These are phyloP conservation scores for Neurospora cerealis DNA, from an alignment of 495 filamentous ascomycete genomes.

Conservation along the genomic window DNA sequence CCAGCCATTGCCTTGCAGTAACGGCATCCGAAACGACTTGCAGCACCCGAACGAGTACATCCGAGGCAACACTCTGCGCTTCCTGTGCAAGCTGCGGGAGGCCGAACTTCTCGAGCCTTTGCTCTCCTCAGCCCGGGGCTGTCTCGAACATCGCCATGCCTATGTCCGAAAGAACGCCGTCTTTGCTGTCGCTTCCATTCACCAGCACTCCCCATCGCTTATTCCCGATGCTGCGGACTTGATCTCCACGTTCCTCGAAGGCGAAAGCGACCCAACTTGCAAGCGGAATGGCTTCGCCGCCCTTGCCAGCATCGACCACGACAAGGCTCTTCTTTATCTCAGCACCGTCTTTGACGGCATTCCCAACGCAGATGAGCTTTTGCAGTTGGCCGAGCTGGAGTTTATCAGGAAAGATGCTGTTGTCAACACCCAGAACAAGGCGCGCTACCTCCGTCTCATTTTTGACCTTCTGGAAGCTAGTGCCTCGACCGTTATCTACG, in stretches of 20 bases:
- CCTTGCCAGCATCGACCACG: slow-evolving; percentile 80
- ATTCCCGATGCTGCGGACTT: slow-evolving; percentile 96
- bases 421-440: slow-evolving; percentile 89
- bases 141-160: slow-evolving; percentile 89
- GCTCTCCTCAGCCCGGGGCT: slow-evolving; percentile 79
- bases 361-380: slow-evolving; percentile 84
- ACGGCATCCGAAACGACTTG: slow-evolving; percentile 94
- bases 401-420: slow-evolving; percentile 98
- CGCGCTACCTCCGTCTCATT: slow-evolving; percentile 84
- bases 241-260: slow-evolving; percentile 79
- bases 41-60: slow-evolving; percentile 99
- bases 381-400: slow-evolving; percentile 89
- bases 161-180: slow-evolving; percentile 98
- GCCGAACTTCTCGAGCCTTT: slow-evolving; percentile 93
- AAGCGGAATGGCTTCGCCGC: slow-evolving; percentile 97
- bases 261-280: slow-evolving; percentile 90
- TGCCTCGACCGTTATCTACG: slow-evolving; percentile 92
- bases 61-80: slow-evolving; percentile 89
- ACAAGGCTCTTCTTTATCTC: slow-evolving; percentile 84
- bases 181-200: slow-evolving; percentile 88
- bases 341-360: slow-evolving; percentile 89
- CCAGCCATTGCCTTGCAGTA: slow-evolving; percentile 42
- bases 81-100: slow-evolving; percentile 93
- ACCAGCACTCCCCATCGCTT: slow-evolving; percentile 78
- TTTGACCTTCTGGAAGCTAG: slow-evolving; percentile 93